A percentile compares a stretch with the other conserved stretches of the same genome.
phyloP scores from a whole-genome alignment of 768 basidiomycete genomes.

The Tubosaeta brunneosetosa region DNA sequence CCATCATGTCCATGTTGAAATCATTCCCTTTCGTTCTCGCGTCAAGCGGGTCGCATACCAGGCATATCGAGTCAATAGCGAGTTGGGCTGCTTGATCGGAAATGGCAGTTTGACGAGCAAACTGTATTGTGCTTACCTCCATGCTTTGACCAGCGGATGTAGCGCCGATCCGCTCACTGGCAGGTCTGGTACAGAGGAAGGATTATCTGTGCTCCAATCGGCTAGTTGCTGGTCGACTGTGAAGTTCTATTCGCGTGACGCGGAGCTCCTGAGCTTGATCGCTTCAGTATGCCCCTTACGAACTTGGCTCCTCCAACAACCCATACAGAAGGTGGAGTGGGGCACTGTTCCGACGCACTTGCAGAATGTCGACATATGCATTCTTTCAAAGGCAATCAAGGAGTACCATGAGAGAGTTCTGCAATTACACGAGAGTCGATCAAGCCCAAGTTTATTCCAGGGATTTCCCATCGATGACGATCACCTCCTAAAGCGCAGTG shows the following conservation, averaged over 20 bases:
- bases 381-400: conserved; percentile 24
- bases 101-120: too few species aligned
- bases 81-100: conserved; percentile 28
- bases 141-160: conserved; percentile 37
- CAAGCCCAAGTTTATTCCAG: neutral
- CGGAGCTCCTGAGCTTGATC: conserved; percentile 31
- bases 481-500: conserved; percentile 13
- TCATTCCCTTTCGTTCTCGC: neutral
- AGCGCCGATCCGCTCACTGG: conserved; percentile 41
- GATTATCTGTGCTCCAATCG: conserved; percentile 35
- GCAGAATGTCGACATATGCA: conserved; percentile 28
- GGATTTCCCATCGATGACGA: conserved; percentile 1
- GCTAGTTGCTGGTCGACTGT: conserved; percentile 37
- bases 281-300: conserved; percentile 30
- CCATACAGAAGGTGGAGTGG: conserved; percentile 38
- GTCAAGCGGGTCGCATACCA: conserved; percentile 13
- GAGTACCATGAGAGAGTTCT: conserved; percentile 15
- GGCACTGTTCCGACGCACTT: conserved; percentile 10
- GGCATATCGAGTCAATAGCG: conserved; percentile 25
- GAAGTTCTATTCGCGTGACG: conserved; percentile 29
- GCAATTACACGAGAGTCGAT: conserved; percentile 1
- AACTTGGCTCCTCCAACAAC: conserved; percentile 34
- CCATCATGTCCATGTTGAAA: conserved; percentile 10
- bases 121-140: conserved; percentile 40
- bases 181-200: conserved; percentile 12